Percentiles rank a stretch among this genome's conserved stretches.
Evolutionary conservation across 1,284 basidiomycete genomes (phyloP).

Genomic region (Ceratorhiza oryzae-sativae): DNA sequence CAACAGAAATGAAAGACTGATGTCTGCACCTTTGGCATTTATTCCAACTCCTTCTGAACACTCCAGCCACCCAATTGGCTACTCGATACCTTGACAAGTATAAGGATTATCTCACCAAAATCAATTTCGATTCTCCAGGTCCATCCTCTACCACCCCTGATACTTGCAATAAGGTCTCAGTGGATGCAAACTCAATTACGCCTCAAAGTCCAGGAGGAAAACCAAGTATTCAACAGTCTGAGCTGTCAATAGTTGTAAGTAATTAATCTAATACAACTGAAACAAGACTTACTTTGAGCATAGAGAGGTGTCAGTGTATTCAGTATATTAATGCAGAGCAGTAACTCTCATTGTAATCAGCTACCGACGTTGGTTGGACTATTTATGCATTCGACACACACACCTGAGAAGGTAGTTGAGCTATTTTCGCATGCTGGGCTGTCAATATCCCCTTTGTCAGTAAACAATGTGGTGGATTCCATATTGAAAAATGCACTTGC

Average conservation of each 20-base stretch:
- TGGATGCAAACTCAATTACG: neutral
- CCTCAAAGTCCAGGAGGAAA: neutral
- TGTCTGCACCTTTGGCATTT: neutral
- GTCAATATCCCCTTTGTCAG: slow-evolving; percentile 12
- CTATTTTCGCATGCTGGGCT: slow-evolving; percentile 15
- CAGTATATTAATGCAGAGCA: slow-evolving; percentile 7
- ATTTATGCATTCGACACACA: slow-evolving; percentile 10
- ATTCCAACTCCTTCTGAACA: neutral
- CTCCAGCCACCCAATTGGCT: neutral
- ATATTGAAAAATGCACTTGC: neutral
- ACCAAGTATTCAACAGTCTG: neutral
- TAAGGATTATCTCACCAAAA: neutral
- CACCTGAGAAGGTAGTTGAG: slow-evolving; percentile 8
- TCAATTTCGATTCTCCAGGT: neutral
- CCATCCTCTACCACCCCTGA: neutral
- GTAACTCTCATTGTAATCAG: slow-evolving; percentile 6
- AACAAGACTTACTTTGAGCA: neutral
- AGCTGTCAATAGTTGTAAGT: neutral
- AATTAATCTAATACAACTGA: neutral
- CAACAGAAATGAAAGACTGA: neutral
- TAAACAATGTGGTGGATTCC: neutral
- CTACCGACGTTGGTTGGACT: neutral
- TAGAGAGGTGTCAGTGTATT: slow-evolving; percentile 3
- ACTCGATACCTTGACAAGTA: slow-evolving; percentile 2
- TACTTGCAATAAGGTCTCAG: neutral